Percentiles rank a stretch among this genome's conserved stretches.
phyloP scores from a whole-genome alignment of 306 rosid species.

The Trifolium fragiferum region DNA sequence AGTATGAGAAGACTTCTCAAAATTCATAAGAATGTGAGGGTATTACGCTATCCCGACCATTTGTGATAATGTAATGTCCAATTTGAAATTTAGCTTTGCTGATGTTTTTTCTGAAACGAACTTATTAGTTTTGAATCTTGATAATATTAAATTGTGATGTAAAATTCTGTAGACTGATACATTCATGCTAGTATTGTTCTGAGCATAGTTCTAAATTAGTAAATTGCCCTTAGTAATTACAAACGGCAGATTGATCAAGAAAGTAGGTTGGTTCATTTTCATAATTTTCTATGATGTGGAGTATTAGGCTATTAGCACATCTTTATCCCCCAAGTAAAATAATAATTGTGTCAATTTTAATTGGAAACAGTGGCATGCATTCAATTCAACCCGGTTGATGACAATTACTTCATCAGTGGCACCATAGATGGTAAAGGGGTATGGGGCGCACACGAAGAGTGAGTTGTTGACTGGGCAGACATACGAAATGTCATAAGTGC shows the following conservation, averaged over 20 bases:
- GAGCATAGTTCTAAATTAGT: too few relatives aligned
- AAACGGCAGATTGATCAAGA: too few relatives aligned
- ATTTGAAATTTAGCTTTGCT: too few relatives aligned
- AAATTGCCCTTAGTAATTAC: too few relatives aligned
- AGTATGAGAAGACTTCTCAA: slow-evolving; percentile 87
- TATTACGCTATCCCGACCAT: slow-evolving; percentile 94
- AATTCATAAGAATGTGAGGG: slow-evolving; percentile 95
- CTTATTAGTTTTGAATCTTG: too few relatives aligned
- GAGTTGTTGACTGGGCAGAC: slow-evolving; percentile 94
- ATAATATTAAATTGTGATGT: too few relatives aligned
- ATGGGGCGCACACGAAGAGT: slow-evolving; percentile 74
- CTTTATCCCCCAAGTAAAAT: slow-evolving; percentile 16
- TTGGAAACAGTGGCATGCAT: slow-evolving; percentile 79
- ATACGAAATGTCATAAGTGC: slow-evolving; percentile 79
- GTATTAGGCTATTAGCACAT: background rate
- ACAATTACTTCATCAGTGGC: slow-evolving; percentile 82
- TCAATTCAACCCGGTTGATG: slow-evolving; percentile 83
- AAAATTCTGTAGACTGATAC: too few relatives aligned
- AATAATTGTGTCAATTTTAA: slow-evolving; percentile 21
- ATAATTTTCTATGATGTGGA: background rate
- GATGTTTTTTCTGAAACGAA: too few relatives aligned
- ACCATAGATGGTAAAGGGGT: slow-evolving; percentile 91
- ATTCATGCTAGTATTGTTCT: too few relatives aligned
- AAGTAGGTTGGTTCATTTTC: slow-evolving; percentile 34
- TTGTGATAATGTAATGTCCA: too few relatives aligned